Base-by-base conservation (phyloP, 352 stramenopile genomes). In the Phytophthora cryptogea region DNA sequence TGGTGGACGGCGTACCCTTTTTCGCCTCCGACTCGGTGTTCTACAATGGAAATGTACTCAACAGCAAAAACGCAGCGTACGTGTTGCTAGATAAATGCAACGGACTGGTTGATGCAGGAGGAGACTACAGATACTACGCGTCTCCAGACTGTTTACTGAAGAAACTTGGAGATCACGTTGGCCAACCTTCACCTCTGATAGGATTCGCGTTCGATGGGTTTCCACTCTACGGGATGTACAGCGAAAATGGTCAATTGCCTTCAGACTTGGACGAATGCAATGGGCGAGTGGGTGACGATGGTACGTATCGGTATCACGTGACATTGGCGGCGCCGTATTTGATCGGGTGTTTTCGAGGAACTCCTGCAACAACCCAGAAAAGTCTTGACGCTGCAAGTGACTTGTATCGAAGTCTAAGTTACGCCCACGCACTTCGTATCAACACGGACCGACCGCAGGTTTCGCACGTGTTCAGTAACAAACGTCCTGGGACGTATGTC, bases 131-230 rank as follows among this genome's bases (percentile, higher is more conserved):
- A 8, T 94, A 89, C 60, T 88, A 91, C 37, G 83, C 56, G 0
- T 78, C 79, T 1, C 85, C 85, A 0, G 80, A 90, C 39, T 94
- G 82, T 46, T 44, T 94, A 7, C 68, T 92, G 0, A 40, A 54
- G 0, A 67, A 87, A 31, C 60, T 92, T 7, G 52, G 66, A 2
- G 71, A 71, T 20, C 67, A 63, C 1, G 26, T 33, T 36, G 65
- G 64, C 11, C 56, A 68, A 8, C 72, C 72, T 0, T 91, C 82
- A 2, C 81, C 82, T 16, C 11, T 92, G 4, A 58, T 94, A 8
- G 86, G 86, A 0, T 94, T 85, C 42, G 83, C 80, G 7, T 66
- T 91, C 2, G 86, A 94, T 36, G 86, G 86, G 0, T 94, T 90
- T 44, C 83, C 86, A 13, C 36, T 94, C 8, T 92, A 91, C 16